These are phyloP conservation scores for Leucocoprinus leucothites DNA, from an alignment of 768 basidiomycete genomes.

Conservation along the genomic window DNA sequence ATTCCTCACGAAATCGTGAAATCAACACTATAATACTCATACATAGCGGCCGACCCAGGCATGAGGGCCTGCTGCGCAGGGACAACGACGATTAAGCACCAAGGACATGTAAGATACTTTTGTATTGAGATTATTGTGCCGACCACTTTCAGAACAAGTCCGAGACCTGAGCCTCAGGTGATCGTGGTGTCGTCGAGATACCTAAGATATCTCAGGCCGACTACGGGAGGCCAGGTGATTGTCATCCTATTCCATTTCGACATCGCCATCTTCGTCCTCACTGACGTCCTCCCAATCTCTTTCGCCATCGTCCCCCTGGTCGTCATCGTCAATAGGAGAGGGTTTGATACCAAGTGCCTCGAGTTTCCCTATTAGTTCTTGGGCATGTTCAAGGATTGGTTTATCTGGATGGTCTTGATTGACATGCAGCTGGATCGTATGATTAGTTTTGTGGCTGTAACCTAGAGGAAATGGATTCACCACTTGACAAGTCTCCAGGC, in stretches of 20 bases:
- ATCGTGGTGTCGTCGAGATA: too few species aligned
- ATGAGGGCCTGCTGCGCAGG: too few species aligned
- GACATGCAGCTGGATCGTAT: constrained; percentile 56
- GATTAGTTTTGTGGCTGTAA: constrained; percentile 6
- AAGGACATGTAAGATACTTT: too few species aligned
- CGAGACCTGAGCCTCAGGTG: too few species aligned
- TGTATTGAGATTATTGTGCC: background rate
- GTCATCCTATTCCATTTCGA: constrained; percentile 54
- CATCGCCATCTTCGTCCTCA: constrained; percentile 53
- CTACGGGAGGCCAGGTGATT: background rate
- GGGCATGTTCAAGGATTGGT: constrained; percentile 71
- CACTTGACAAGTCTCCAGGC: constrained; percentile 78
- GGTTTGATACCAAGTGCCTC: constrained; percentile 64
- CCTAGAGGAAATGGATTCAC: constrained; percentile 37
- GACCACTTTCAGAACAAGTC: constrained; percentile 1
- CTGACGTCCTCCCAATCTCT: constrained; percentile 69
- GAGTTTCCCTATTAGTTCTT: constrained; percentile 68
- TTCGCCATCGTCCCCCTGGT: constrained; percentile 46
- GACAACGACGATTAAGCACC: too few species aligned
- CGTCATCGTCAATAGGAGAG: constrained; percentile 55
- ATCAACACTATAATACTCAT: too few species aligned
- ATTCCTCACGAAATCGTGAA: too few species aligned
- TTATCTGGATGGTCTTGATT: constrained; percentile 73
- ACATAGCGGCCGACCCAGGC: too few species aligned
- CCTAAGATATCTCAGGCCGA: too few species aligned